phyloP scores from a whole-genome alignment of 345 rosid species.

The Excoecaria agallocha region DNA sequence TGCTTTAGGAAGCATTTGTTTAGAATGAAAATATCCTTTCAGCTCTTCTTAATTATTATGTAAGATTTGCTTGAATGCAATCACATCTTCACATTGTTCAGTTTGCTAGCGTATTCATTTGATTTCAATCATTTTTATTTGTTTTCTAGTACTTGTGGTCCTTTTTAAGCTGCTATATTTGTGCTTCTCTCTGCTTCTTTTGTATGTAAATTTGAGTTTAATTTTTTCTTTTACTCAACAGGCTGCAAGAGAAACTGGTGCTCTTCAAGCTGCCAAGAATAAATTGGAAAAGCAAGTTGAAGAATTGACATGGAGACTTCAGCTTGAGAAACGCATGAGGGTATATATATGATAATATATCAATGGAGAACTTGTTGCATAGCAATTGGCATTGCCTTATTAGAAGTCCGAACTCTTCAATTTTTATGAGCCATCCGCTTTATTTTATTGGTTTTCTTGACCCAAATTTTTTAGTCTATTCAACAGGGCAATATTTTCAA shows the following conservation, averaged over 20 bases:
- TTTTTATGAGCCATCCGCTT: neutral
- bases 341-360: constrained; percentile 44
- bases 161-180: neutral
- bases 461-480: neutral
- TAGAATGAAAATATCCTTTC: neutral
- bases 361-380: neutral
- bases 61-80: neutral
- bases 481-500: neutral
- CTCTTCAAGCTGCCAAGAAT: constrained; percentile 98
- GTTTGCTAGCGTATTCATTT: neutral
- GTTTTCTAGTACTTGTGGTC: neutral
- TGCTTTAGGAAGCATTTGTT: neutral
- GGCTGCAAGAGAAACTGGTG: constrained; percentile 99
- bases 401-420: neutral
- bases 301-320: constrained; percentile 96
- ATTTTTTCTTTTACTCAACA: constrained; percentile 26
- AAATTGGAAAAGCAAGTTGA: constrained; percentile 98
- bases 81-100: neutral
- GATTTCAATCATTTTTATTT: neutral
- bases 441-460: neutral
- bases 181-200: neutral
- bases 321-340: constrained; percentile 95
- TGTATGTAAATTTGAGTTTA: neutral
- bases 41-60: neutral
- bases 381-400: neutral